Percentiles rank a stretch among this genome's conserved stretches.
These are phyloP conservation scores for Geosmithia flava DNA, from an alignment of 2,329 filamentous ascomycete species.

Conservation along the genomic window DNA sequence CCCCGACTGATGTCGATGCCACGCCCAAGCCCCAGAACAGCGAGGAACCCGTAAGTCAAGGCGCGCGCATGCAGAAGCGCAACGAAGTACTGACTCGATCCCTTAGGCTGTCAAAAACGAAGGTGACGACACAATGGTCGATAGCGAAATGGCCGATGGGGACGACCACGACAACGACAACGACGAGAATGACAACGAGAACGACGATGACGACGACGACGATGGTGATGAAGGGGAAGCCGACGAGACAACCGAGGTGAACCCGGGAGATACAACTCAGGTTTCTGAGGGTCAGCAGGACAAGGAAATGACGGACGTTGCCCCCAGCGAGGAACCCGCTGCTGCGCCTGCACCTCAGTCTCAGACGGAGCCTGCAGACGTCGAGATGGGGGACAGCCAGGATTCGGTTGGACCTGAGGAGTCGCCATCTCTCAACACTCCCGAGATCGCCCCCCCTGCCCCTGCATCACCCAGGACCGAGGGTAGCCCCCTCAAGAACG, in stretches of 20 bases:
- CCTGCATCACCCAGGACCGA: slow-evolving; percentile 23
- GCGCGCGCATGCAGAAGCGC: background rate
- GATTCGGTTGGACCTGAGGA: slow-evolving; percentile 9
- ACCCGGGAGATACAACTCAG: slow-evolving; percentile 21
- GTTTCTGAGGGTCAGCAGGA: slow-evolving; percentile 21
- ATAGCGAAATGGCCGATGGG: slow-evolving; percentile 41
- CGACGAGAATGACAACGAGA: slow-evolving; percentile 17
- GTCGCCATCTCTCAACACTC: slow-evolving; percentile 13
- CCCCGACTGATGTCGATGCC: slow-evolving; percentile 18
- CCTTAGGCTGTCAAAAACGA: slow-evolving; percentile 26
- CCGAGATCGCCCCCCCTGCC: slow-evolving; percentile 17
- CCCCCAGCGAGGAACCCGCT: slow-evolving; percentile 10
- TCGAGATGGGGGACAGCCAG: slow-evolving; percentile 13
- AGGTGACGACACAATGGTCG: slow-evolving; percentile 29
- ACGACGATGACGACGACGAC: slow-evolving; percentile 28
- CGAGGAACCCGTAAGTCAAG: background rate
- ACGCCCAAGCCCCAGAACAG: slow-evolving; percentile 5
- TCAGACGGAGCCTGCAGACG: slow-evolving; percentile 3
- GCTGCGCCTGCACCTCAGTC: slow-evolving; percentile 5
- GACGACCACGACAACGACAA: slow-evolving; percentile 32
- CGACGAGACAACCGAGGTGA: slow-evolving; percentile 31
- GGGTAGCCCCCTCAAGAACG: slow-evolving; percentile 41
- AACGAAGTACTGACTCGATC: slow-evolving; percentile 7
- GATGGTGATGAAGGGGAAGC: slow-evolving; percentile 34
- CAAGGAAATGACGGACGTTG: slow-evolving; percentile 23